Evolutionary conservation across 2,329 filamentous ascomycete genomes (phyloP).

Genomic region (Venturiaceae sp.): DNA sequence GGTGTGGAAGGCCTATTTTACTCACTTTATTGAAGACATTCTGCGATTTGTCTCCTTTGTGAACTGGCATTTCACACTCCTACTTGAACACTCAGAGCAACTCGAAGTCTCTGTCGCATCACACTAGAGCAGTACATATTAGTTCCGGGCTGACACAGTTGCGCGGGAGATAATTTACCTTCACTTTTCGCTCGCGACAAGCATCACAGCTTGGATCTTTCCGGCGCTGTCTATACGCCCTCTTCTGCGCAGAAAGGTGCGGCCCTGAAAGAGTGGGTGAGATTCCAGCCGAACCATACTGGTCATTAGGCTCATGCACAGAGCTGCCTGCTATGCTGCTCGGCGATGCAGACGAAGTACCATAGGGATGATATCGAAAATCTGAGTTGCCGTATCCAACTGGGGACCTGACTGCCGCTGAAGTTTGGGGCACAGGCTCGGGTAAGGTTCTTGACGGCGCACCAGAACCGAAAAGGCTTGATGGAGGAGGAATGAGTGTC

Average conservation of each 20-base stretch:
- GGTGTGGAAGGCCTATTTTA: conserved; percentile 47
- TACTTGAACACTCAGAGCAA: conserved; percentile 93
- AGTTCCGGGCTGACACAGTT: neutral
- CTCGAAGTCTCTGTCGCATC: conserved; percentile 94
- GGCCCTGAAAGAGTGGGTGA: conserved; percentile 33
- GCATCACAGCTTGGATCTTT: conserved; percentile 98
- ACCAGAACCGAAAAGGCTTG: conserved; percentile 18
- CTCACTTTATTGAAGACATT: conserved; percentile 95
- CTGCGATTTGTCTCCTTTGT: conserved; percentile 97
- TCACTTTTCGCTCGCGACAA: conserved; percentile 73
- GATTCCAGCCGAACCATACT: conserved; percentile 19
- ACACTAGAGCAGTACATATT: conserved; percentile 43
- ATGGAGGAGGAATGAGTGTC: conserved; percentile 21
- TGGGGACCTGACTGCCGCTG: conserved; percentile 19
- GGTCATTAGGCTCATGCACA: conserved; percentile 4
- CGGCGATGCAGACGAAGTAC: conserved; percentile 8
- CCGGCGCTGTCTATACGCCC: conserved; percentile 85
- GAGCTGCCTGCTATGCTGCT: conserved; percentile 8
- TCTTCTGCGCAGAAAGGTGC: conserved; percentile 66
- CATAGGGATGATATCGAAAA: conserved; percentile 8
- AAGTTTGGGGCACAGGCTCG: conserved; percentile 18
- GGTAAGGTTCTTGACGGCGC: conserved; percentile 7
- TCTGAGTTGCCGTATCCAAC: conserved; percentile 2
- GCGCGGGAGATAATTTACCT: conserved; percentile 29
- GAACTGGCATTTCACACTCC: conserved; percentile 96